These are phyloP conservation scores for Dacryopinax spathularia DNA, from an alignment of 768 basidiomycete genomes.

Conservation along the genomic window DNA sequence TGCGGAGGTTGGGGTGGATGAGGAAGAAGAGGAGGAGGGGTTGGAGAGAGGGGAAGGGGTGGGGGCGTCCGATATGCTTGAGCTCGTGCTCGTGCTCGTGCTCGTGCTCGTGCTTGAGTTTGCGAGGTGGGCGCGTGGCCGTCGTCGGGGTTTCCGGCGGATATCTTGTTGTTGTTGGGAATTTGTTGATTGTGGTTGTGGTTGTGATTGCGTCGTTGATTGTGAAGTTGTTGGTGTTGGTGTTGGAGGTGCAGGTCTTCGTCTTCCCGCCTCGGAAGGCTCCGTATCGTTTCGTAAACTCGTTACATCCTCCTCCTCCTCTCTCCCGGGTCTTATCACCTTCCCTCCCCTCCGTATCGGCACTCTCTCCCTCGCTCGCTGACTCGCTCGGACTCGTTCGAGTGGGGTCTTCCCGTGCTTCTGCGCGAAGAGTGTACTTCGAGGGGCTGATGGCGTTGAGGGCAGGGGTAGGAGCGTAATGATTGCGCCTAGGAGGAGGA, in stretches of 20 bases:
- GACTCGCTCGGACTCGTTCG: neutral
- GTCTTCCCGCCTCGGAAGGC: neutral
- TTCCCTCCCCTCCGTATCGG: neutral
- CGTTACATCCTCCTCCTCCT: neutral
- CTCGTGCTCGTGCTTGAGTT: no score
- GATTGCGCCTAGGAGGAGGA: no score
- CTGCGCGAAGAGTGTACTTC: constrained; percentile 9
- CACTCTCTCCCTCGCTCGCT: neutral
- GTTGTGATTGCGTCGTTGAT: constrained; percentile 1
- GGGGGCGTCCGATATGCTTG: neutral
- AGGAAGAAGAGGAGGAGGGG: neutral
- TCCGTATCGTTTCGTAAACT: neutral
- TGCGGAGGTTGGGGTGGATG: neutral
- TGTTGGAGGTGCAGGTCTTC: neutral
- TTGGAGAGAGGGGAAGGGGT: constrained; percentile 6
- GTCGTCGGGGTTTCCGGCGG: neutral
- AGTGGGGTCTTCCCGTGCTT: constrained; percentile 1
- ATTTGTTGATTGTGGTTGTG: neutral
- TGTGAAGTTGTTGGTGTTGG: neutral
- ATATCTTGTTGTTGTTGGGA: constrained; percentile 5
- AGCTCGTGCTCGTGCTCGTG: neutral
- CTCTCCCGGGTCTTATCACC: neutral
- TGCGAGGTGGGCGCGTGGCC: neutral
- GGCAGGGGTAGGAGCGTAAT: no score
- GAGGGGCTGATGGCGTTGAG: constrained; percentile 4